Conservation (phyloP, 2,329 filamentous ascomycete species). For the Saccharata proteae region DNA sequence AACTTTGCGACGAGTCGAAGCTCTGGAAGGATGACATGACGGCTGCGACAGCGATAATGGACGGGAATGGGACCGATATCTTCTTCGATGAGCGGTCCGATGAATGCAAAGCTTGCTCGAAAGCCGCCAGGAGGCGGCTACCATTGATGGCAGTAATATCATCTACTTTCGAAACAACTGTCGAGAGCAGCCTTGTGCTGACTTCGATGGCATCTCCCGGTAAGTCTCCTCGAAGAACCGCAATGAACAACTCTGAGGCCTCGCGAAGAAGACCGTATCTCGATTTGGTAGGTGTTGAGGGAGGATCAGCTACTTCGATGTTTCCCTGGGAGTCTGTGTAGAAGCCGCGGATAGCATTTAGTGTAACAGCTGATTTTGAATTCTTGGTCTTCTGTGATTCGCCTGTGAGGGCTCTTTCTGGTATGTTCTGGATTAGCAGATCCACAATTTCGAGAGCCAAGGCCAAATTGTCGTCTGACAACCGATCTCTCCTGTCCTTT, state of each 20-base stretch:
- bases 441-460: constrained; percentile 24
- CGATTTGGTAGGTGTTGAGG: constrained; percentile 16
- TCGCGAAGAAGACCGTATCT: constrained; percentile 21
- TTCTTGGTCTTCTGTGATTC: constrained; percentile 4
- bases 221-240: constrained; percentile 12
- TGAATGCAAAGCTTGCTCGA: constrained; percentile 13
- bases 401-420: constrained; percentile 19
- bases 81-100: too few relatives aligned
- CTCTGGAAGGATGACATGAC: constrained; percentile 23
- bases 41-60: constrained; percentile 20
- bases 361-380: constrained; percentile 1
- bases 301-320: constrained; percentile 19
- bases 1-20: constrained; percentile 14
- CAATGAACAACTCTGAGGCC: constrained; percentile 16
- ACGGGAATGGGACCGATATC: constrained; percentile 14
- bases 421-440: constrained; percentile 24
- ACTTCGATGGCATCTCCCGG: constrained; percentile 15
- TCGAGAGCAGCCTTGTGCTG: constrained; percentile 21
- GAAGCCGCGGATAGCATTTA: constrained; percentile 18
- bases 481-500: too few relatives aligned
- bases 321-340: constrained; percentile 25
- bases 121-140: constrained; percentile 14
- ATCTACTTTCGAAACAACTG: constrained; percentile 20
- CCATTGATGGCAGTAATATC: constrained; percentile 16
- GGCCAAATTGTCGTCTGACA: constrained; percentile 2